These are phyloP conservation scores for Colletotrichum simmondsii DNA, from an alignment of 2,329 filamentous ascomycete genomes.

Conservation along the genomic window DNA sequence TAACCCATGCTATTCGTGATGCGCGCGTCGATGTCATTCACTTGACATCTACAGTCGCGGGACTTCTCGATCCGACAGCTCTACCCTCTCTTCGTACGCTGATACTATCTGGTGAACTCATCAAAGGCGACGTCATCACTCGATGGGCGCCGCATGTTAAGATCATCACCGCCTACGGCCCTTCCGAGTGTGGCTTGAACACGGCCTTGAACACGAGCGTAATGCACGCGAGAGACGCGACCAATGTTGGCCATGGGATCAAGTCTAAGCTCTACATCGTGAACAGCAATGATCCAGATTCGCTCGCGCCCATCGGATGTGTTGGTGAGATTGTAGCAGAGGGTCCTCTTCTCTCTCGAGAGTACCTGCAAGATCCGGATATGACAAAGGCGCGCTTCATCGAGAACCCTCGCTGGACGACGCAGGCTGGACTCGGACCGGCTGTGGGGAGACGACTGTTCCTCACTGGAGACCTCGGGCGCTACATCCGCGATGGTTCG, in stretches of 20 bases:
- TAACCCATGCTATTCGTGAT: conserved; percentile 58
- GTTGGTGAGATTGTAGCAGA: neutral
- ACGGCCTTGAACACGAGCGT: neutral
- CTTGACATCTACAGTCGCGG: conserved; percentile 67
- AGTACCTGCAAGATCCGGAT: neutral
- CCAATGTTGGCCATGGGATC: neutral
- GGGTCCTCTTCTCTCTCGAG: neutral
- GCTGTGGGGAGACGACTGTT: conserved; percentile 46
- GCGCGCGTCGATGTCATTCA: conserved; percentile 63
- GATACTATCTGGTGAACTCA: conserved; percentile 40
- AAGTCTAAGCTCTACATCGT: neutral
- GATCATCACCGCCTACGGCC: conserved; percentile 40
- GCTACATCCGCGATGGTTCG: conserved; percentile 51
- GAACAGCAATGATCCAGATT: neutral
- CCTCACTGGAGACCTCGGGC: conserved; percentile 60
- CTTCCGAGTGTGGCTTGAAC: conserved; percentile 37
- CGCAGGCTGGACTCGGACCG: neutral
- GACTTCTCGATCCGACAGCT: conserved; percentile 48
- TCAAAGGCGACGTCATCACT: conserved; percentile 34
- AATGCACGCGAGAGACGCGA: neutral
- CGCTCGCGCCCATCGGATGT: neutral
- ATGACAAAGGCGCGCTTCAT: neutral
- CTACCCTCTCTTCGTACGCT: conserved; percentile 51
- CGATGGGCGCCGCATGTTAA: conserved; percentile 35
- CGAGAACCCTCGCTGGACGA: neutral